A percentile compares a stretch with the other conserved stretches of the same genome.
These are phyloP conservation scores for Verticillium tricorpus DNA, from an alignment of 2,329 filamentous ascomycete genomes.

Conservation along the genomic window DNA sequence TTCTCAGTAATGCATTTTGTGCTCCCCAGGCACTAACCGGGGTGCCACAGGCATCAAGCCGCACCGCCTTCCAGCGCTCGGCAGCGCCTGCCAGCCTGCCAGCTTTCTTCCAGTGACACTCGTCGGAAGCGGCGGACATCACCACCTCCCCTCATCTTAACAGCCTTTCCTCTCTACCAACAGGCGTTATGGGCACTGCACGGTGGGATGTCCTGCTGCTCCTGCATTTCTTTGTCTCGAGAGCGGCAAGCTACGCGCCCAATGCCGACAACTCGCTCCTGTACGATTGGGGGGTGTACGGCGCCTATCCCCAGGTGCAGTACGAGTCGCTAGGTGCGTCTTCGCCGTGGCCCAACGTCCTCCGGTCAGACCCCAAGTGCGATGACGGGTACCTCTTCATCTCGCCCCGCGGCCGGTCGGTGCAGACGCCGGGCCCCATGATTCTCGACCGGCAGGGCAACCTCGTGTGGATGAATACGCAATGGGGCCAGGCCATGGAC, in stretches of 20 bases:
- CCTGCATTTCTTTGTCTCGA: background rate
- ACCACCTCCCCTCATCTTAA: background rate
- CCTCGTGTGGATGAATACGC: conserved; percentile 38
- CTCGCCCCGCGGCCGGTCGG: conserved; percentile 28
- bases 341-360: conserved; percentile 26
- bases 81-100: no score
- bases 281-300: conserved; percentile 19
- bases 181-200: background rate
- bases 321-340: conserved; percentile 16
- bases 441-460: conserved; percentile 38
- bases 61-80: no score
- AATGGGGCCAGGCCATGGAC: conserved; percentile 21
- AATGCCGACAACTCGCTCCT: background rate
- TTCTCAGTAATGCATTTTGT: no score
- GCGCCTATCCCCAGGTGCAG: conserved; percentile 13
- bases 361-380: conserved; percentile 26
- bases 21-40: no score
- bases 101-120: no score
- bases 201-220: background rate
- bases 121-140: no score
- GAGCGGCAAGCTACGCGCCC: background rate
- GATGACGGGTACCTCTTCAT: conserved; percentile 32
- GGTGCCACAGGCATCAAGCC: no score
- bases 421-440: conserved; percentile 31
- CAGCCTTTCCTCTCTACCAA: background rate